These are phyloP conservation scores for Claviceps capensis DNA, from an alignment of 2,329 filamentous ascomycete genomes.

Conservation along the genomic window DNA sequence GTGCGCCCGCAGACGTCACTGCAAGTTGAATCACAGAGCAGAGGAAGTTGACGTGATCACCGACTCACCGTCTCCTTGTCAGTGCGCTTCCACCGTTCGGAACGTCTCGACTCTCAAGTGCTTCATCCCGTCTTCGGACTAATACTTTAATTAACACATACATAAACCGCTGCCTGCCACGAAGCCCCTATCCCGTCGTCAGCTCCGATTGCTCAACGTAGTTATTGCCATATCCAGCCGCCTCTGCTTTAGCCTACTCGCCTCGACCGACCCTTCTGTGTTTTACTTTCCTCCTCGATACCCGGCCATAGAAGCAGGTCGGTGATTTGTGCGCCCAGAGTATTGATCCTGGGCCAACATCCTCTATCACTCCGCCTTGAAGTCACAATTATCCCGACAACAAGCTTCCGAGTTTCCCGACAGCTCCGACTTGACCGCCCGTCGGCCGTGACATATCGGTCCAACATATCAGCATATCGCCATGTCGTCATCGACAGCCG, in stretches of 20 bases:
- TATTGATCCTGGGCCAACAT: background rate
- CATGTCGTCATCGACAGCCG: constrained; percentile 26
- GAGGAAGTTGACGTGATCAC: background rate
- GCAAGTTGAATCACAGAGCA: background rate
- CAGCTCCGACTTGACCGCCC: background rate
- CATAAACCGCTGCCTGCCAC: background rate
- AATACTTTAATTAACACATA: too few relatives aligned
- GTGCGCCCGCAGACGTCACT: background rate
- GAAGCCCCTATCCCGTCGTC: background rate
- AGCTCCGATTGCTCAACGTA: background rate
- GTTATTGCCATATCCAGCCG: background rate
- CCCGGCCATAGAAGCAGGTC: too few relatives aligned
- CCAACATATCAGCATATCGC: constrained; percentile 3
- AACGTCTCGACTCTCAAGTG: too few relatives aligned
- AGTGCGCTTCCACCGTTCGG: too few relatives aligned
- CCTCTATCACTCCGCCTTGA: background rate
- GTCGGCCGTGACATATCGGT: background rate
- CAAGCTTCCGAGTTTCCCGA: background rate
- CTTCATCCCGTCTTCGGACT: too few relatives aligned
- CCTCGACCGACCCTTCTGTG: background rate
- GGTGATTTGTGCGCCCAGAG: too few relatives aligned
- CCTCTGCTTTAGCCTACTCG: background rate
- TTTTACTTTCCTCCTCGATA: background rate
- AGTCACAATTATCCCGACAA: background rate
- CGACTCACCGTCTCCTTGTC: background rate